phyloP scores from a whole-genome alignment of 1,139 yeast genomes.

The Debaryomyces subglobosus region DNA sequence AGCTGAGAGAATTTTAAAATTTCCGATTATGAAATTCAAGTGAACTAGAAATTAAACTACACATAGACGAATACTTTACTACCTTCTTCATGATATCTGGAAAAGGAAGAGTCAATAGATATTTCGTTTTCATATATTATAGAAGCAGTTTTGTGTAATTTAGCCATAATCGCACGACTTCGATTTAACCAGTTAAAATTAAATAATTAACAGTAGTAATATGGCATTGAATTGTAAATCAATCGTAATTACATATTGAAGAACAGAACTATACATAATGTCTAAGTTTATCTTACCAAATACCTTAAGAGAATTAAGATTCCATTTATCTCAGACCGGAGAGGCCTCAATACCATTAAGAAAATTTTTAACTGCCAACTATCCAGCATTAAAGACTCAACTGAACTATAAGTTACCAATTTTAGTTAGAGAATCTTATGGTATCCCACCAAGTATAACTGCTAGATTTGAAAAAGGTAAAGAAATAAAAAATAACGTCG shows the following conservation, averaged over 20 bases:
- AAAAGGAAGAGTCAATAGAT: neutral
- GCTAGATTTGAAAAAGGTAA: constrained; percentile 65
- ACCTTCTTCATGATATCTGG: too few relatives aligned
- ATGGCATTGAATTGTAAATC: neutral
- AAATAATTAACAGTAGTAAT: constrained; percentile 11
- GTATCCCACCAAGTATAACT: constrained; percentile 70
- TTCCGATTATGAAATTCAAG: too few relatives aligned
- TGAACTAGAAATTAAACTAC: too few relatives aligned
- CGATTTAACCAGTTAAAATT: constrained; percentile 18
- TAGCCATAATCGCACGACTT: constrained; percentile 3
- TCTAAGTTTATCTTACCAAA: constrained; percentile 64
- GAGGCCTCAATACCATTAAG: constrained; percentile 68
- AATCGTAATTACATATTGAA: neutral
- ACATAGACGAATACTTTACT: too few relatives aligned
- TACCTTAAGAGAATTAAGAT: constrained; percentile 74
- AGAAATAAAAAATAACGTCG: constrained; percentile 45
- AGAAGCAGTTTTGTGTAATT: neutral
- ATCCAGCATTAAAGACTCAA: constrained; percentile 59
- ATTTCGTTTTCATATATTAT: neutral
- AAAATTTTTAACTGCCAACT: constrained; percentile 61
- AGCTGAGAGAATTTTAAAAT: too few relatives aligned
- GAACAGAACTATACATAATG: constrained; percentile 31
- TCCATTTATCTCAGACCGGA: constrained; percentile 78
- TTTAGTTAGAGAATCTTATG: constrained; percentile 74
- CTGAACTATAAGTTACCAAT: constrained; percentile 57